Evolutionary conservation across 2,329 filamentous ascomycete genomes (phyloP).

Genomic region (Coniochaeta pulveracea): DNA sequence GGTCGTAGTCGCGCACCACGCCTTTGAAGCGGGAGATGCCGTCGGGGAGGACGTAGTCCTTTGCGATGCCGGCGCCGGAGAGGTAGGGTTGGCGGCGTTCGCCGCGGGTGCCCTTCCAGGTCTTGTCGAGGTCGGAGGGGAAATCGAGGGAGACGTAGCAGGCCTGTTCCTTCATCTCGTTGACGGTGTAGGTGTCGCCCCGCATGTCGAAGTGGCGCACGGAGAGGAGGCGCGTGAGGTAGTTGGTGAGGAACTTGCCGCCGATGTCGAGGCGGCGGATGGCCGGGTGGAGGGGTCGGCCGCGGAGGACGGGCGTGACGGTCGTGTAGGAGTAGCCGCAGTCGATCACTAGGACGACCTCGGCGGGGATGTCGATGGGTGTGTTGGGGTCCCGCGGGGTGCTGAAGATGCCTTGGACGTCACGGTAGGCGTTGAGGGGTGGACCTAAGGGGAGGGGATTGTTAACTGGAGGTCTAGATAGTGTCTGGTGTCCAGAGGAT

Average conservation of each 20-base stretch:
- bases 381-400: slow-evolving; percentile 38
- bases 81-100: slow-evolving; percentile 39
- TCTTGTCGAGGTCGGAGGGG: slow-evolving; percentile 61
- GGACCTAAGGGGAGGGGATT: slow-evolving; percentile 37
- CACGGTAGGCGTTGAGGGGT: slow-evolving; percentile 71
- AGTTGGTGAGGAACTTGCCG: slow-evolving; percentile 87
- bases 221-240: slow-evolving; percentile 80
- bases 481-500: background rate
- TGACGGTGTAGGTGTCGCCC: slow-evolving; percentile 86
- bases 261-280: slow-evolving; percentile 81
- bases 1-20: slow-evolving; percentile 66
- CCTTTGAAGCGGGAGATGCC: slow-evolving; percentile 51
- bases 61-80: slow-evolving; percentile 52
- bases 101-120: slow-evolving; percentile 67
- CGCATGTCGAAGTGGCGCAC: slow-evolving; percentile 91
- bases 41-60: slow-evolving; percentile 89
- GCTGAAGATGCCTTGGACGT: slow-evolving; percentile 58
- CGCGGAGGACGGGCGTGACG: slow-evolving; percentile 74
- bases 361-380: slow-evolving; percentile 44
- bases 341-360: slow-evolving; percentile 82
- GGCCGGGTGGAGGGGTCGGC: slow-evolving; percentile 67
- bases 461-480: slow-evolving; percentile 5
- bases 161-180: slow-evolving; percentile 86
- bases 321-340: slow-evolving; percentile 90
- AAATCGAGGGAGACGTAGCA: slow-evolving; percentile 80